Evolutionary conservation across 140 eudicot genomes (phyloP), one percentile per base, ranked within the genome.

Genomic region (Stevia rebaudiana): DNA sequence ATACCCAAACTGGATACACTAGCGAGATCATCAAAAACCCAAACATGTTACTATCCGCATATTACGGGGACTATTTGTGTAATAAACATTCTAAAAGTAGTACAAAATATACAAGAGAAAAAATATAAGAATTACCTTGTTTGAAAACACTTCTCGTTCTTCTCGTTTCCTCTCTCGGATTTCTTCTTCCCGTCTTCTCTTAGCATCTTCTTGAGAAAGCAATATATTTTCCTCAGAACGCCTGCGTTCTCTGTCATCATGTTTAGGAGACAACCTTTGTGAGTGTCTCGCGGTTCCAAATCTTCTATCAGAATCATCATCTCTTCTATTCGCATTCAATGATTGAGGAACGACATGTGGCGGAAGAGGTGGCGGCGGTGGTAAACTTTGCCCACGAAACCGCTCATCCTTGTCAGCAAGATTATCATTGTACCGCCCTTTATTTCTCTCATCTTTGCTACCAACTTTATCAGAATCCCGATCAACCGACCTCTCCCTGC

Each of bases 321-420:
- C 99, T 77, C 87, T 81, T 78, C 89, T 80, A 56, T 79, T 65
- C 4, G 89, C 70, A 68, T 46, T 83, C 55, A 92, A 63, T 0
- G 95, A 88, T 16, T 92, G 99, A 17, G 97, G 97, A 49, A 85
- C 83, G 61, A 92, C 82, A 61, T 92, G 89, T 19, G 95, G 95
- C 6, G 92, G 96, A 66, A 88, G 60, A 30, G 99, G 99, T 12
- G 99, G 99, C 21, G 99, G 99, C 5, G 99, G 99, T 3, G 99
- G 99, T 66, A 92, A 78, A 55, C 83, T 76, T 72, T 85, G 95
- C 71, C 83, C 86, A 69, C 85, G 87, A 74, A 82, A 81, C 33
- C 95, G 82, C 23, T 92, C 99, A 73, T 88, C 98, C 76, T 84
- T 84, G 19, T 84, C 94, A n/a, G 61, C 61, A 49, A 86, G 73